Conservation (phyloP, 176 grass and related monocot species). For the Miscanthus lutarioriparius region DNA sequence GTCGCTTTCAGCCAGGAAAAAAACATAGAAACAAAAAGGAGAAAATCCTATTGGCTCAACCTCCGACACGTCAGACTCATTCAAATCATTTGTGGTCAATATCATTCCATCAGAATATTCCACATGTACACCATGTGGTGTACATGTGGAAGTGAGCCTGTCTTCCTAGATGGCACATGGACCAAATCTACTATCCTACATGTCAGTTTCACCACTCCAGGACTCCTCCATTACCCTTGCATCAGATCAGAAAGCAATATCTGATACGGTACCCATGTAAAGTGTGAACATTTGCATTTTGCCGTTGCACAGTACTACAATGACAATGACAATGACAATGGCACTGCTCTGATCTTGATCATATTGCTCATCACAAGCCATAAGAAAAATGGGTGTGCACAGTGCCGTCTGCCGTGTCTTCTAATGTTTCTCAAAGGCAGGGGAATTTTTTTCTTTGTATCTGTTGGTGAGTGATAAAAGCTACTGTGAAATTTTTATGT, state of each 20-base stretch:
- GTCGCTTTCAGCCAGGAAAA: background rate
- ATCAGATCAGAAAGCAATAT: background rate
- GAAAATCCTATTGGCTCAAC: conserved; percentile 6
- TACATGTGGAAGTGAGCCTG: background rate
- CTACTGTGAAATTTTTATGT: background rate
- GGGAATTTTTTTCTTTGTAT: background rate
- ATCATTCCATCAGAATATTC: conserved; percentile 37
- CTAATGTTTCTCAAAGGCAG: background rate
- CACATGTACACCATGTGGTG: background rate
- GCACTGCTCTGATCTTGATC: background rate
- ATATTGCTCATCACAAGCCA: background rate
- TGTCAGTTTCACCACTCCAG: background rate
- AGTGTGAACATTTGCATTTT: background rate
- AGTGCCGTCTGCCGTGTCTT: too few relatives aligned
- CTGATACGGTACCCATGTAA: background rate
- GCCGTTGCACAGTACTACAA: background rate
- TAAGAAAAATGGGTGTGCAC: background rate
- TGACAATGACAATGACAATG: background rate
- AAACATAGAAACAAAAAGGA: background rate
- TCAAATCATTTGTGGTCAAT: conserved; percentile 1
- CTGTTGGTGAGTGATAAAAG: background rate
- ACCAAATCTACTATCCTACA: conserved; percentile 9
- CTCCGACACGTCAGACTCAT: background rate
- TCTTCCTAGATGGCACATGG: background rate
- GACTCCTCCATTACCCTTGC: background rate